Conservation (phyloP, 805 yeast genomes). For the Saturnispora dispora region DNA sequence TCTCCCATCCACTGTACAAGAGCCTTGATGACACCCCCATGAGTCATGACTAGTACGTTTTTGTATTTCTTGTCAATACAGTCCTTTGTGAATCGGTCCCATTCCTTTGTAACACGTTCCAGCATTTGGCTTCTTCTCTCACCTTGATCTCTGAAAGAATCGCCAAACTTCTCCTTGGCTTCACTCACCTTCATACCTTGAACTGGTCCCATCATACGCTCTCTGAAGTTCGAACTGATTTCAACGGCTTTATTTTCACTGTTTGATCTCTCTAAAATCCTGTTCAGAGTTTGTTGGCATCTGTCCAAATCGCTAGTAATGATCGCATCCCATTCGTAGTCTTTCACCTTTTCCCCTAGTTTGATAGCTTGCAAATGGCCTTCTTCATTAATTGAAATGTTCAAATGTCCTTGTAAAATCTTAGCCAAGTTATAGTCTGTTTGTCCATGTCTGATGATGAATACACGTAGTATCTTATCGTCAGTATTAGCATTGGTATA, state of each 20-base stretch:
- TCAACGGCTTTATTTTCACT: constrained; percentile 16
- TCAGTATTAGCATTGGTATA: not conserved
- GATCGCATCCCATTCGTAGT: constrained; percentile 36
- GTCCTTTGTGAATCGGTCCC: constrained; percentile 24
- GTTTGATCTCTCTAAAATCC: constrained; percentile 26
- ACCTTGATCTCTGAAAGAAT: constrained; percentile 54
- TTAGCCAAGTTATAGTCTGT: constrained; percentile 62
- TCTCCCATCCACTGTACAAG: constrained; percentile 41
- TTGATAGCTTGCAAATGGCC: constrained; percentile 54
- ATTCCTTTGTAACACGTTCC: constrained; percentile 39
- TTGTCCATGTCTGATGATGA: constrained; percentile 76
- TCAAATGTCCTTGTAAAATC: constrained; percentile 72
- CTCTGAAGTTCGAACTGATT: constrained; percentile 39
- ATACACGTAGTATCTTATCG: constrained; percentile 27
- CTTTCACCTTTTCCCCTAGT: constrained; percentile 39
- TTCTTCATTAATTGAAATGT: constrained; percentile 50
- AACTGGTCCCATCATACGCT: constrained; percentile 68
- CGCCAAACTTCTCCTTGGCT: constrained; percentile 52
- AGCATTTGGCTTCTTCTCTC: constrained; percentile 43
- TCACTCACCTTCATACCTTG: constrained; percentile 67
- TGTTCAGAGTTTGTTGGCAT: constrained; percentile 49
- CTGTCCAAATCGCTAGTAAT: constrained; percentile 47
- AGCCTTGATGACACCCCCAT: constrained; percentile 73
- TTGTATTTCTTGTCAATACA: constrained; percentile 21
- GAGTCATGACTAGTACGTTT: constrained; percentile 59